A percentile compares a stretch with the other conserved stretches of the same genome.
phyloP scores from a whole-genome alignment of 225 moss, liverwort and hornwort genomes.

The Bryum argenteum region DNA sequence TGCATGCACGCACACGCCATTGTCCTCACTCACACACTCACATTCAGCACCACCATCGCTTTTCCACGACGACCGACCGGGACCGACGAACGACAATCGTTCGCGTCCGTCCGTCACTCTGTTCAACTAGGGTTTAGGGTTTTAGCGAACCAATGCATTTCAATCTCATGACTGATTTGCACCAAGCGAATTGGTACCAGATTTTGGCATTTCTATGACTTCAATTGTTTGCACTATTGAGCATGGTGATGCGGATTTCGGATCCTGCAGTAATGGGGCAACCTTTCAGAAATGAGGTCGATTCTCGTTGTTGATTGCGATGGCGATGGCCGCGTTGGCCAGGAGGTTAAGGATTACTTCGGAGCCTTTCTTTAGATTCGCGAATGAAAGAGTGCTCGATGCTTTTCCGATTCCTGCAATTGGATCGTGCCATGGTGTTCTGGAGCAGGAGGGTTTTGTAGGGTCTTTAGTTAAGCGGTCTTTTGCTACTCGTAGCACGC shows the following conservation, averaged over 20 bases:
- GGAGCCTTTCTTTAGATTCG: slow-evolving; percentile 5
- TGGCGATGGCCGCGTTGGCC: slow-evolving; percentile 20
- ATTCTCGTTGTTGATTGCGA: slow-evolving; percentile 1
- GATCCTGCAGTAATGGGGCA: not conserved
- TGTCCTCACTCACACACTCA: slow-evolving; percentile 14
- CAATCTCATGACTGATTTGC: too few relatives aligned
- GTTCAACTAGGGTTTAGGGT: not conserved
- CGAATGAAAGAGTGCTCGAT: not conserved
- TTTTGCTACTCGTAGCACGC: slow-evolving; percentile 46
- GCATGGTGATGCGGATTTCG: not conserved
- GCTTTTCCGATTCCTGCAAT: not conserved
- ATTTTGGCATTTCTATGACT: not conserved
- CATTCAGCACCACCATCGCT: slow-evolving; percentile 8
- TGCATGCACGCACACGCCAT: slow-evolving; percentile 32
- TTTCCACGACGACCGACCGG: not conserved
- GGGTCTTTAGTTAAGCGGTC: slow-evolving; percentile 22
- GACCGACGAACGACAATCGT: not conserved
- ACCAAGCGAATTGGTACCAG: too few relatives aligned
- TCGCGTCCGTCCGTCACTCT: not conserved
- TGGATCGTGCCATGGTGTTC: slow-evolving; percentile 4
- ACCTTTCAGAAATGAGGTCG: not conserved
- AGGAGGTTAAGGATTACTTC: slow-evolving; percentile 33
- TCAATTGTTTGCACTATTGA: not conserved
- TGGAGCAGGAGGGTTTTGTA: slow-evolving; percentile 15
- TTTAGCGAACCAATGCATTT: not conserved